These are phyloP conservation scores for Rhododendron simsii DNA, from an alignment of 148 eudicot genomes.

Conservation along the genomic window DNA sequence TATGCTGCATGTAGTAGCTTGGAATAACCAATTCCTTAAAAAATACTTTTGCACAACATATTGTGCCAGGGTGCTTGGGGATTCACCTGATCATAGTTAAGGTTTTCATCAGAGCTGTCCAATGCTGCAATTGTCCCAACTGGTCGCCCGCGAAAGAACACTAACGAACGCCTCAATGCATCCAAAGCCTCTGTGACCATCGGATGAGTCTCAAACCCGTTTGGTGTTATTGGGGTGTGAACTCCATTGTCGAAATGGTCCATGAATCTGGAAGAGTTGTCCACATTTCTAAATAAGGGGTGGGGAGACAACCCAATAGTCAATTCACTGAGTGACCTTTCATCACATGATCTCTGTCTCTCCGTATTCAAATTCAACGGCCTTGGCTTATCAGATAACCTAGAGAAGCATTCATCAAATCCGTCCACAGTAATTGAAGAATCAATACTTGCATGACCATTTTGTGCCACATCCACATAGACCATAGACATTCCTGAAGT, in stretches of 20 bases:
- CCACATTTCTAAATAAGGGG: conserved; percentile 34
- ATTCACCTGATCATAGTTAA: conserved; percentile 92
- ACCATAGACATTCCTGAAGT: conserved; percentile 31
- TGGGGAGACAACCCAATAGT: conserved; percentile 43
- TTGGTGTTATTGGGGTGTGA: conserved; percentile 60
- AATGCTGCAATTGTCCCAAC: conserved; percentile 96
- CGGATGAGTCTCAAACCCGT: conserved; percentile 63
- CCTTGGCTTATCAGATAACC: conserved; percentile 49
- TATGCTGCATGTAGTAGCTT: neutral
- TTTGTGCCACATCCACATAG: conserved; percentile 40
- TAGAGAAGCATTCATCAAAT: conserved; percentile 54
- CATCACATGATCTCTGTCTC: conserved; percentile 66
- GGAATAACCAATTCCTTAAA: neutral
- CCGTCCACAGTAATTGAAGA: conserved; percentile 25
- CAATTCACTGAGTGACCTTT: conserved; percentile 29
- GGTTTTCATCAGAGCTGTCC: conserved; percentile 66
- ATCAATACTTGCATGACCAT: conserved; percentile 36
- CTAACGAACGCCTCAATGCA: conserved; percentile 63
- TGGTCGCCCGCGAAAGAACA: conserved; percentile 80
- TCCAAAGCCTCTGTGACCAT: conserved; percentile 88
- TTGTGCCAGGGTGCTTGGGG: neutral
- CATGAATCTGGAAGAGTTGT: conserved; percentile 28
- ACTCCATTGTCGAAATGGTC: conserved; percentile 60
- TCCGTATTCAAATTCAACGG: conserved; percentile 53
- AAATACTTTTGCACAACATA: neutral